phyloP scores from a whole-genome alignment of 2,329 filamentous ascomycete genomes.

The Colletotrichum tofieldiae region DNA sequence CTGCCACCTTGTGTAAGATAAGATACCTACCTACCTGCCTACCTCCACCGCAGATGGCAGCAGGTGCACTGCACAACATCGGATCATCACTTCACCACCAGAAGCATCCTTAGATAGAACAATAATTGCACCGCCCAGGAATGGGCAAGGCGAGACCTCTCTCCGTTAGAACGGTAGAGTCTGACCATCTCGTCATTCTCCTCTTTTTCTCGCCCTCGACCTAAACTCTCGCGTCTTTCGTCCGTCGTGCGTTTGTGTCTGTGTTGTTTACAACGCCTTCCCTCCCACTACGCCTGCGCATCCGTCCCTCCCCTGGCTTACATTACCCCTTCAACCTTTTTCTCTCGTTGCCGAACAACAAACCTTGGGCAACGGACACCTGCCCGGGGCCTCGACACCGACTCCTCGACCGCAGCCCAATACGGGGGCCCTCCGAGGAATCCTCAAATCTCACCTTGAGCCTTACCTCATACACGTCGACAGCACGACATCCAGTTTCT shows the following conservation, averaged over 20 bases:
- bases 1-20: not conserved
- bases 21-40: not conserved
- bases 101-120: not conserved
- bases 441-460: constrained; percentile 8
- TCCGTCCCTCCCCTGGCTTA: not conserved
- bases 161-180: not conserved
- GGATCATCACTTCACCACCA: constrained; percentile 6
- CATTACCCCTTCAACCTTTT: not conserved
- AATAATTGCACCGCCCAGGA: constrained; percentile 5
- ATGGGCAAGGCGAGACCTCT: constrained; percentile 7
- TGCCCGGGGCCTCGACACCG: not conserved
- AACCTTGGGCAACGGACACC: not conserved
- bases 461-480: constrained; percentile 5
- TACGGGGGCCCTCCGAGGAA: constrained; percentile 19
- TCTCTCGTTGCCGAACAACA: not conserved
- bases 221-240: not conserved
- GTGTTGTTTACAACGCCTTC: constrained; percentile 13
- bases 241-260: constrained; percentile 9
- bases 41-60: not conserved
- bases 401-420: constrained; percentile 3
- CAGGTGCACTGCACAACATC: not conserved
- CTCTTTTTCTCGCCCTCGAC: not conserved
- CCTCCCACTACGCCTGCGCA: not conserved
- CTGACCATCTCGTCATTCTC: constrained; percentile 10
- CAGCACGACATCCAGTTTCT: not conserved